Evolutionary conservation across 2,329 filamentous ascomycete species (phyloP), one percentile per base, ranked within the genome.

Genomic region (Emmonsiellopsis sp.): DNA sequence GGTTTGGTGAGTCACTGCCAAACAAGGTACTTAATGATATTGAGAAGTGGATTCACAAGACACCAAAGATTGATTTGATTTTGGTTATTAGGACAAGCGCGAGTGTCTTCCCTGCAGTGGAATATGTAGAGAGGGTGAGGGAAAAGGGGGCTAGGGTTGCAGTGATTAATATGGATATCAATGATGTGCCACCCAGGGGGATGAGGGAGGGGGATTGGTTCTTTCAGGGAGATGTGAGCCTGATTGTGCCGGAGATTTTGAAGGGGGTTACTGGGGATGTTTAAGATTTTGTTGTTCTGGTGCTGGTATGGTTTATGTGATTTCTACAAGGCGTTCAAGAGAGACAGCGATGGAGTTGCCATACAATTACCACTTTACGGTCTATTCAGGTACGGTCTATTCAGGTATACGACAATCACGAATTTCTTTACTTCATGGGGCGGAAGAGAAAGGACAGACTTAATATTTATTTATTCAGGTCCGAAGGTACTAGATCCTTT

Each of bases 1-100:
- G 90, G 90, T 95, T 95, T 61, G 85, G 84, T 40, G 91, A 96
- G 71, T 38, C 62, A 1, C 75, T 95, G 1, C 87, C 90, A 1
- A 54, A 59, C 5, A 64, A 75, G 2, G 86, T 88, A 60, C 62
- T 95, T 1, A 56, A 67, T 0, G 76, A 73, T 1, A 78, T 93
- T 2, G 78, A 90, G 34, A 63, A 71, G 0, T 96, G 85, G 80
- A 78, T 95, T 20, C 60, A 63, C 0, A 58, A 68, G 1, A 63
- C 70, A 0, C 74, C 70, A 0, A 71, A 68, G 8, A 77, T 95
- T 52, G 89, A 95, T 63, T 69, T 96, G 50, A 90, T 95, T 64
- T 73, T 96, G 55, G 90, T 95, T 1, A 82, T 96, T 55, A 91
- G 91, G 2, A 96, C 91, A 0, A 87, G 86, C n/a, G 84, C 87